These are phyloP conservation scores for Lithocarpus polystachyus DNA, from an alignment of 306 rosid genomes.

Conservation along the genomic window DNA sequence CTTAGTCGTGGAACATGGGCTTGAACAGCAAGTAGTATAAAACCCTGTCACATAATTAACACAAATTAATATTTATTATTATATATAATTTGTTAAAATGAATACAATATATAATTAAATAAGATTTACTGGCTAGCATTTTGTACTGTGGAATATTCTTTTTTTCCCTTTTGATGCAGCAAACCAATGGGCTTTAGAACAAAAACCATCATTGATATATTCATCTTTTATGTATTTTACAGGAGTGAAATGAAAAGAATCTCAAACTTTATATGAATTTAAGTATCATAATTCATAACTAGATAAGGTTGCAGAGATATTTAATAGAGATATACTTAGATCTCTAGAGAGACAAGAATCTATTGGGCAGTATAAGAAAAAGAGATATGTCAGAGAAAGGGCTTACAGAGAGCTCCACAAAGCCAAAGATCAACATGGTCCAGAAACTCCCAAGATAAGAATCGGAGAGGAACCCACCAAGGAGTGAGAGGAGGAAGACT, in stretches of 20 bases:
- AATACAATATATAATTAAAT: background rate
- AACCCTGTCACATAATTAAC: constrained; percentile 37
- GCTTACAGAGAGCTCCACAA: constrained; percentile 56
- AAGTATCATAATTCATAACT: background rate
- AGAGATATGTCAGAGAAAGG: background rate
- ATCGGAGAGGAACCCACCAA: constrained; percentile 65
- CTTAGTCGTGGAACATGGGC: constrained; percentile 50
- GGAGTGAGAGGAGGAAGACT: constrained; percentile 54
- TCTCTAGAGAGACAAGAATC: constrained; percentile 13
- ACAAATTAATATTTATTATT: no score
- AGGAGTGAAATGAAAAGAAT: background rate
- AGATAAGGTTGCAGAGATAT: background rate
- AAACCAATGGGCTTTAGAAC: background rate
- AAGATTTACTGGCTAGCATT: no score
- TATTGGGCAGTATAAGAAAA: background rate
- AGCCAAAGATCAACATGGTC: constrained; percentile 57
- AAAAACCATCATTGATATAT: background rate
- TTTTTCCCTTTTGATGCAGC: background rate
- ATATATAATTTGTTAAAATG: background rate
- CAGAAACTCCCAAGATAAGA: constrained; percentile 63
- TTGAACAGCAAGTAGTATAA: constrained; percentile 49
- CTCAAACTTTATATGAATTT: background rate
- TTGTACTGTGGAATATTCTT: background rate
- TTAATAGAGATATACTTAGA: constrained; percentile 3
- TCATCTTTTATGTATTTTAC: background rate